Percentiles rank a stretch among this genome's conserved stretches.
Evolutionary conservation across 1,139 yeast species (phyloP).

Genomic region (Yamadazyma sp.): DNA sequence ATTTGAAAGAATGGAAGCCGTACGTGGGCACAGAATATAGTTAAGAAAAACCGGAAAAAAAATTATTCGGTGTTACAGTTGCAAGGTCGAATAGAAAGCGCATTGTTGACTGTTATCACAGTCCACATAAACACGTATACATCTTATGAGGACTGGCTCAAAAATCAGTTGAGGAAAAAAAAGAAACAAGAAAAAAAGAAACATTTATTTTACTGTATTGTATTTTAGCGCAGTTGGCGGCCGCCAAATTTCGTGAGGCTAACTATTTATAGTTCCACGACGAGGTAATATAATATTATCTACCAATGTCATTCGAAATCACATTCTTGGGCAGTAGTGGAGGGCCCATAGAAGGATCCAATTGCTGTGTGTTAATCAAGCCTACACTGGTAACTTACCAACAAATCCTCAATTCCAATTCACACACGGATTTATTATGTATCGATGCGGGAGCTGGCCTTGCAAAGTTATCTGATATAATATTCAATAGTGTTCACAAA

Average conservation of each 20-base stretch:
- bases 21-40: too few species aligned
- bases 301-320: conserved; percentile 29
- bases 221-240: background rate
- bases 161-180: too few species aligned
- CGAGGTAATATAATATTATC: background rate
- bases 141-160: too few species aligned
- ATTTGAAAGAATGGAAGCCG: too few species aligned
- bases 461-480: conserved; percentile 53
- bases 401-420: conserved; percentile 27
- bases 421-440: conserved; percentile 47
- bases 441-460: conserved; percentile 83
- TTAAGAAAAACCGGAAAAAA: too few species aligned
- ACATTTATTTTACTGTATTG: background rate
- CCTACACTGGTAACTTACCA: conserved; percentile 44
- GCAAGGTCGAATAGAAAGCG: too few species aligned
- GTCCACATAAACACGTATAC: too few species aligned
- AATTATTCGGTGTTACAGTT: too few species aligned
- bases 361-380: conserved; percentile 67
- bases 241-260: background rate
- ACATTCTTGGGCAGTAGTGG: conserved; percentile 75
- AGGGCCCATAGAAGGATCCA: conserved; percentile 70
- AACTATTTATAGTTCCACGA: conserved; percentile 2
- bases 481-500: conserved; percentile 27
- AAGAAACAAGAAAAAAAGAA: too few species aligned
- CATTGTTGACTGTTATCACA: too few species aligned